phyloP scores from a whole-genome alignment of 371 early-diverging fungal genomes.

The Mucor racemosus region DNA sequence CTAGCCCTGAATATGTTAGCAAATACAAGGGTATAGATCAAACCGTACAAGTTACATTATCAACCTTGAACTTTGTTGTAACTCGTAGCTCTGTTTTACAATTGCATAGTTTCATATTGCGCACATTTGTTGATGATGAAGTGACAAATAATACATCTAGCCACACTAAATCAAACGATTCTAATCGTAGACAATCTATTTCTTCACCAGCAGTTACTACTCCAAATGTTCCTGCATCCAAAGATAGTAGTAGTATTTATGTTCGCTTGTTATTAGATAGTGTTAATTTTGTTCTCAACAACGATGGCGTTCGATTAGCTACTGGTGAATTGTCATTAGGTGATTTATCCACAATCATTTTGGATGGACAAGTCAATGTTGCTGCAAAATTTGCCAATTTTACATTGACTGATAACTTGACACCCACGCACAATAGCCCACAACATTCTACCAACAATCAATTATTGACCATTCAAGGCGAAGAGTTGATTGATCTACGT shows the following conservation, averaged over 20 bases:
- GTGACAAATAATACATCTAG: background rate
- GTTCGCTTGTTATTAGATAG: constrained; percentile 81
- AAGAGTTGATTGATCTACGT: constrained; percentile 85
- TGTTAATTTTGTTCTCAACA: constrained; percentile 83
- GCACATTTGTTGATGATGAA: constrained; percentile 74
- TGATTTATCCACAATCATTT: constrained; percentile 69
- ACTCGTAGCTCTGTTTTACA: constrained; percentile 86
- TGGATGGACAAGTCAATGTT: constrained; percentile 65
- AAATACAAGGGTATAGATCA: constrained; percentile 84
- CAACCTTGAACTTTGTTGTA: constrained; percentile 82
- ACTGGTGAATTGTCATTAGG: constrained; percentile 77
- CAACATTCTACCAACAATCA: constrained; percentile 37
- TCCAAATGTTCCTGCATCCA: background rate
- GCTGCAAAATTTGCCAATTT: constrained; percentile 89
- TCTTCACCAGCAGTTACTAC: background rate
- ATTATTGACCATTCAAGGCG: constrained; percentile 86
- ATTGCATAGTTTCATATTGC: constrained; percentile 84
- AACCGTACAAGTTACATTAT: constrained; percentile 82
- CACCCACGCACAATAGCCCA: constrained; percentile 16
- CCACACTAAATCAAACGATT: background rate
- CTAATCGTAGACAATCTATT: background rate
- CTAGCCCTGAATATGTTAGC: constrained; percentile 78
- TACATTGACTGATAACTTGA: constrained; percentile 70
- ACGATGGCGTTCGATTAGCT: constrained; percentile 82
- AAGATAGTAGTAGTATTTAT: constrained; percentile 34